phyloP scores from a whole-genome alignment of 2,329 filamentous ascomycete species.

The Botrytis squamosa region DNA sequence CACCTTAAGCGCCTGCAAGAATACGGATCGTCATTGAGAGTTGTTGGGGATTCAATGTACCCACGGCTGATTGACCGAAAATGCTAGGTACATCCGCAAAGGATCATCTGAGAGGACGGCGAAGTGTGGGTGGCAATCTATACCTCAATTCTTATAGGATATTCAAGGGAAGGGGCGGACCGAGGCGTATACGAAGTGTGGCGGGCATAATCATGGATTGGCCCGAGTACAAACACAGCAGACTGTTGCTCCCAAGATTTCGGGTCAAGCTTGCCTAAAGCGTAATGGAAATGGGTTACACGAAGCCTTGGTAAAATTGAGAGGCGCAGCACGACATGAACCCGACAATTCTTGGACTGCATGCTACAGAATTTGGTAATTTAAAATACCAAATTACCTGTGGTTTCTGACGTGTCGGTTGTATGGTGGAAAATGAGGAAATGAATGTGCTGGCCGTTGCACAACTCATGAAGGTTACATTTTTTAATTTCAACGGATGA shows the following conservation, averaged over 20 bases:
- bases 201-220: slow-evolving; percentile 13
- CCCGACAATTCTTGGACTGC: slow-evolving; percentile 20
- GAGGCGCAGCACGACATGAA: slow-evolving; percentile 22
- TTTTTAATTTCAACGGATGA: slow-evolving; percentile 13
- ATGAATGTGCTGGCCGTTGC: slow-evolving; percentile 19
- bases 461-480: slow-evolving; percentile 20
- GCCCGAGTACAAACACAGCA: slow-evolving; percentile 19
- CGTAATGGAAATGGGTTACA: slow-evolving; percentile 5
- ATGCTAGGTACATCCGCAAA: slow-evolving; percentile 6
- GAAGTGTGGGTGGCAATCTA: neutral
- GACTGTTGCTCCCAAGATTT: slow-evolving; percentile 20
- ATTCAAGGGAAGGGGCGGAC: slow-evolving; percentile 7
- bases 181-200: slow-evolving; percentile 15
- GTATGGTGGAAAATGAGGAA: slow-evolving; percentile 10
- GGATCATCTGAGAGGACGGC: neutral
- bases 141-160: slow-evolving; percentile 11
- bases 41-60: neutral
- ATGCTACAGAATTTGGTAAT: slow-evolving; percentile 14
- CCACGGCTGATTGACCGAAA: slow-evolving; percentile 5
- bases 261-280: slow-evolving; percentile 22
- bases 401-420: slow-evolving; percentile 21
- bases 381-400: slow-evolving; percentile 11
- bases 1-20: slow-evolving; percentile 24
- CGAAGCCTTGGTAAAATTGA: slow-evolving; percentile 1
- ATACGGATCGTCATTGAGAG: slow-evolving; percentile 5